Conservation (phyloP, 176 grass and related monocot species). For the Otatea glauca region DNA sequence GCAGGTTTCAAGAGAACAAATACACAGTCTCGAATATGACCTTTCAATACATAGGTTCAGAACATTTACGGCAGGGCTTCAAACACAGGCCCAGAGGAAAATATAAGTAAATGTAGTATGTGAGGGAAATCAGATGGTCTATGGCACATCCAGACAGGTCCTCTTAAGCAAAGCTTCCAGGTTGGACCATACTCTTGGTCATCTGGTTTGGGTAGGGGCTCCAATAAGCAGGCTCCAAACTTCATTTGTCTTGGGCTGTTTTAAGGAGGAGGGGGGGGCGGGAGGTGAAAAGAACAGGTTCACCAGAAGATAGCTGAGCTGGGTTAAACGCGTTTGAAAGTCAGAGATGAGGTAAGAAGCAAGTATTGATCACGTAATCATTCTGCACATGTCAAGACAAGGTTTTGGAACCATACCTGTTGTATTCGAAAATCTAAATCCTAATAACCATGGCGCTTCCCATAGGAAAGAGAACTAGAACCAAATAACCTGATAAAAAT, state of each 20-base stretch:
- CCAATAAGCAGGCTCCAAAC: constrained; percentile 73
- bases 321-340: constrained; percentile 60
- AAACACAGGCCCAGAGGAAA: constrained; percentile 61
- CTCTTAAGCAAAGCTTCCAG: constrained; percentile 67
- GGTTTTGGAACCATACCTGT: constrained; percentile 54
- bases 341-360: constrained; percentile 40
- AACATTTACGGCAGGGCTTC: constrained; percentile 52
- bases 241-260: constrained; percentile 76
- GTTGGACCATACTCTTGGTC: constrained; percentile 66
- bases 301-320: constrained; percentile 64
- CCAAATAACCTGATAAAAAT: constrained; percentile 60
- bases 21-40: constrained; percentile 52
- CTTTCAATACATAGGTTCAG: constrained; percentile 57
- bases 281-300: constrained; percentile 63
- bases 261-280: constrained; percentile 48
- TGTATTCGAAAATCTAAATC: constrained; percentile 35
- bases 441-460: constrained; percentile 77
- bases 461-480: constrained; percentile 58
- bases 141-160: constrained; percentile 52
- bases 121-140: constrained; percentile 53
- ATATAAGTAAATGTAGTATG: constrained; percentile 52
- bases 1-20: constrained; percentile 42
- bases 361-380: constrained; percentile 42
- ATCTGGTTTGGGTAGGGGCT: constrained; percentile 75
- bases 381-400: constrained; percentile 47